Conservation (phyloP, 306 rosid species). For the Cucurbita pepo region DNA sequence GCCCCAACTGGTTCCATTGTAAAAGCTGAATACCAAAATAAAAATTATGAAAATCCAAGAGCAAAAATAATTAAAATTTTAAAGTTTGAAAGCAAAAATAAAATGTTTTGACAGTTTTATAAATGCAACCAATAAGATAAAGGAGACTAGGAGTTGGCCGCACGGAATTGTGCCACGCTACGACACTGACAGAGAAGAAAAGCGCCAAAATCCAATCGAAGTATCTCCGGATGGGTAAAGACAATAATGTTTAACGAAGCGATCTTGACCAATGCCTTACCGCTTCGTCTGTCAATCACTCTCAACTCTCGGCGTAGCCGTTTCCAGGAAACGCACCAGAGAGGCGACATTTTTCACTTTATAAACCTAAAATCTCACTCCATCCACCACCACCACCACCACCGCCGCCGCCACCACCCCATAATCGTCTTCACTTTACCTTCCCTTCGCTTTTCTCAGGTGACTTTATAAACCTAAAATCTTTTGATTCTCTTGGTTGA, state of each 20-base stretch:
- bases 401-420: too few species aligned
- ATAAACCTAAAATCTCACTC: not conserved
- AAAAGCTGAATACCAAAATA: too few species aligned
- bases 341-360: not conserved
- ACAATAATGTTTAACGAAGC: not conserved
- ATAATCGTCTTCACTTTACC: not conserved
- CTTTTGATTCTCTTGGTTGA: not conserved
- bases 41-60: too few species aligned
- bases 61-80: too few species aligned
- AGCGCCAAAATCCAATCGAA: not conserved
- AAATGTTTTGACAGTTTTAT: too few species aligned
- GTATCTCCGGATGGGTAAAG: not conserved
- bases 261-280: not conserved
- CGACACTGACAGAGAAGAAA: not conserved
- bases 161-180: too few species aligned
- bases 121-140: too few species aligned
- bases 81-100: too few species aligned
- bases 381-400: not conserved
- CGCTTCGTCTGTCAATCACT: not conserved
- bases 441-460: not conserved
- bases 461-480: not conserved
- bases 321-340: not conserved
- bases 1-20: too few species aligned
- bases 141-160: too few species aligned
- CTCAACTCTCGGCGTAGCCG: not conserved